Conservation (phyloP, 176 grass and related monocot genomes). For the Hyparrhenia diplandra region DNA sequence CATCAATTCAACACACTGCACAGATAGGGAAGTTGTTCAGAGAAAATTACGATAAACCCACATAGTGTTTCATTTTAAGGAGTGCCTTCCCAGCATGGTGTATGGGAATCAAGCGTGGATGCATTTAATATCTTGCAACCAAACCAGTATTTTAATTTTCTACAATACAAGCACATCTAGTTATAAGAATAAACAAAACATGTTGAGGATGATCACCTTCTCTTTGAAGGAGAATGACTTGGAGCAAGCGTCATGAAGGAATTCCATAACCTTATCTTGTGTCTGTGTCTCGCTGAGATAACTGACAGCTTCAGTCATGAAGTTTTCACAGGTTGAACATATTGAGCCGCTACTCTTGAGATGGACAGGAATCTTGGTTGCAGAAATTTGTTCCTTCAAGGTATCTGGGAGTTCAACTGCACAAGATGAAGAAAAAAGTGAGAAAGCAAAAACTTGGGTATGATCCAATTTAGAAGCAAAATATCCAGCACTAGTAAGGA, state of each 20-base stretch:
- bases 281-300: conserved; percentile 66
- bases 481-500: not conserved
- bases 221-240: conserved; percentile 52
- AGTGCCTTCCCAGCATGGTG: not conserved
- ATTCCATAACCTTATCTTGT: conserved; percentile 43
- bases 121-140: not conserved
- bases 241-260: conserved; percentile 71
- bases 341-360: conserved; percentile 22
- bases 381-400: not conserved
- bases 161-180: not conserved
- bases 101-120: too few relatives aligned
- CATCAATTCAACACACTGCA: conserved; percentile 67
- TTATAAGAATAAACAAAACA: not conserved
- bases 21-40: not conserved
- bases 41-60: not conserved
- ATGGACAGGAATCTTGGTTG: conserved; percentile 24
- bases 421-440: conserved; percentile 23
- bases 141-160: too few relatives aligned
- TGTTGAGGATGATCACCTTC: conserved; percentile 42
- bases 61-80: not conserved
- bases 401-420: not conserved
- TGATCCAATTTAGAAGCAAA: not conserved
- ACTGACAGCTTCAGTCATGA: conserved; percentile 38
- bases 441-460: not conserved
- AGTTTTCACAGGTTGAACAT: conserved; percentile 61